Evolutionary conservation across 805 yeast genomes (phyloP).

Genomic region (Hanseniaspora taiwanica): DNA sequence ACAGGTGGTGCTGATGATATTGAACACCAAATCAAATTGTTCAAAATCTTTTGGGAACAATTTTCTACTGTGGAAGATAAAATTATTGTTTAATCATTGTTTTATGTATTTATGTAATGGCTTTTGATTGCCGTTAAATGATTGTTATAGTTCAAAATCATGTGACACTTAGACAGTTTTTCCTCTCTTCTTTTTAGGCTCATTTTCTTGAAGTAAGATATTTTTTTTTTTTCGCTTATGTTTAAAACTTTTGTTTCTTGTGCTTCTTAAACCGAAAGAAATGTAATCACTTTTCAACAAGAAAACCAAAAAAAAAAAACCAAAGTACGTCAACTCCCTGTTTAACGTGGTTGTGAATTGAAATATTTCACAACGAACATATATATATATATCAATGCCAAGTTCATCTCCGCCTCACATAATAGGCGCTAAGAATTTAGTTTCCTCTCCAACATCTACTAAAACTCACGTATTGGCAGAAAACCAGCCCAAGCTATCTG

Average conservation of each 20-base stretch:
- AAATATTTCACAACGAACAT: neutral
- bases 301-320: neutral
- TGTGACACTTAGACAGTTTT: too few species aligned
- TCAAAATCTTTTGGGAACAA: slow-evolving; percentile 45
- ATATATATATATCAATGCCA: neutral
- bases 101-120: neutral
- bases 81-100: neutral
- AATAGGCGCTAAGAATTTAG: neutral
- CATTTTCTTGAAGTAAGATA: too few species aligned
- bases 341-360: too few species aligned
- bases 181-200: too few species aligned
- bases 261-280: neutral
- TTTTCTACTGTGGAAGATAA: slow-evolving; percentile 28
- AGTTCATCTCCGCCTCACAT: neutral
- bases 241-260: too few species aligned
- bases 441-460: neutral
- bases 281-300: neutral
- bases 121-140: too few species aligned
- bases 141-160: too few species aligned
- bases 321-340: neutral
- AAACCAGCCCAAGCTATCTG: neutral
- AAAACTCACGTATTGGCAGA: neutral
- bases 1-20: slow-evolving; percentile 77
- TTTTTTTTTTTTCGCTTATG: too few species aligned
- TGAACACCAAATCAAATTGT: slow-evolving; percentile 45